Conservation (phyloP, 371 early-diverging fungal species). For the Mucor plumbeus region DNA sequence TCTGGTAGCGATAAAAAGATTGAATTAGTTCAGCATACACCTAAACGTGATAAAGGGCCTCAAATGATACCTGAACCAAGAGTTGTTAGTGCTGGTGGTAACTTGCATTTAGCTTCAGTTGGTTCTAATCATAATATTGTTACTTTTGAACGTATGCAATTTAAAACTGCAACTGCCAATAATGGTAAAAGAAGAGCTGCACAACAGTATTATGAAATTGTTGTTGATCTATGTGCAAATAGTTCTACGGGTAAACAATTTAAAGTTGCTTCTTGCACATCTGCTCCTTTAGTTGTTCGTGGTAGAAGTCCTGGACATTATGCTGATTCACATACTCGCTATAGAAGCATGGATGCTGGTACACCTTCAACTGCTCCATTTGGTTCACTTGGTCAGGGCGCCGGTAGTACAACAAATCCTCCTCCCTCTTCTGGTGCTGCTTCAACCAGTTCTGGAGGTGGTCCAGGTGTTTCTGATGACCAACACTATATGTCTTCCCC, state of each 20-base stretch:
- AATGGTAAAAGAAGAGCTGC: slow-evolving; percentile 86
- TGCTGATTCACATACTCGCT: slow-evolving; percentile 60
- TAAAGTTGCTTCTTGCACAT: slow-evolving; percentile 69
- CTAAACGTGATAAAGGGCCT: slow-evolving; percentile 92
- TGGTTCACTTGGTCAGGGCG: slow-evolving; percentile 17
- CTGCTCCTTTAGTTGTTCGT: slow-evolving; percentile 85
- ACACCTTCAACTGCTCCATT: slow-evolving; percentile 38
- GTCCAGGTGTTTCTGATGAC: slow-evolving; percentile 7
- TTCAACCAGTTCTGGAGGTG: neutral
- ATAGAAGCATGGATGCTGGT: slow-evolving; percentile 39
- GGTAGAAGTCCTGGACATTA: slow-evolving; percentile 94
- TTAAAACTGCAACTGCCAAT: slow-evolving; percentile 93
- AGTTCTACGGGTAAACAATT: slow-evolving; percentile 52
- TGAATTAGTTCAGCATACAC: slow-evolving; percentile 87
- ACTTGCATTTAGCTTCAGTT: slow-evolving; percentile 50
- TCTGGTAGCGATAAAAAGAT: slow-evolving; percentile 66
- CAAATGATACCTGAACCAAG: slow-evolving; percentile 74
- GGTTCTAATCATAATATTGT: slow-evolving; percentile 56
- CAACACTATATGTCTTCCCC: slow-evolving; percentile 23
- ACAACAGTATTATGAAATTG: slow-evolving; percentile 86
- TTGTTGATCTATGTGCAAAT: slow-evolving; percentile 69
- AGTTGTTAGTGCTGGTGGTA: slow-evolving; percentile 64
- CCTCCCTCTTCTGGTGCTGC: slow-evolving; percentile 13
- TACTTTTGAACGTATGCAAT: slow-evolving; percentile 91
- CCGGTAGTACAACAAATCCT: slow-evolving; percentile 20